These are phyloP conservation scores for Penicillium sp. DNA, from an alignment of 2,329 filamentous ascomycete species.

Conservation along the genomic window DNA sequence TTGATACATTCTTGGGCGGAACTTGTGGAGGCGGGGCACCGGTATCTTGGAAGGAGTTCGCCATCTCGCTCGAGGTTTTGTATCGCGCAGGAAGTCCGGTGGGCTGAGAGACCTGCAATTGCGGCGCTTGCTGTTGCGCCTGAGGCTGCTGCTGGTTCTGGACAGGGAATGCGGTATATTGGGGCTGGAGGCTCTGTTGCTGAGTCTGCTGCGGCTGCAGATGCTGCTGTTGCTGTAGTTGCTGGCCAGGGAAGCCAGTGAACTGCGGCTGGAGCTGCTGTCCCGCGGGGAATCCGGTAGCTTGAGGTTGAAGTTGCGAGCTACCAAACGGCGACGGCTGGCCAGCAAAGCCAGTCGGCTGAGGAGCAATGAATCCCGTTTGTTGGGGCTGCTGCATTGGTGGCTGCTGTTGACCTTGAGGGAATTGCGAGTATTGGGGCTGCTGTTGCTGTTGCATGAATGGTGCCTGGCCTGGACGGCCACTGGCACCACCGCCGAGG, in stretches of 20 bases:
- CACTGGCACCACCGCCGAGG: constrained; percentile 74
- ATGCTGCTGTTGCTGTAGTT: constrained; percentile 33
- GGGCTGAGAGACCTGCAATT: constrained; percentile 46
- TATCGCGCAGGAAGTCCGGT: constrained; percentile 54
- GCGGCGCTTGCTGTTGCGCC: constrained; percentile 20
- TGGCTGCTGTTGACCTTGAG: constrained; percentile 49
- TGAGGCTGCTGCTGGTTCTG: constrained; percentile 37
- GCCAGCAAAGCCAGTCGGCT: constrained; percentile 57
- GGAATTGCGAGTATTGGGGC: constrained; percentile 42
- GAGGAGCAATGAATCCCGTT: constrained; percentile 56
- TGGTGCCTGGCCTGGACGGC: constrained; percentile 66
- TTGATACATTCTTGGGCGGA: constrained; percentile 64
- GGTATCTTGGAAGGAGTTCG: constrained; percentile 59
- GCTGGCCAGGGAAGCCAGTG: constrained; percentile 49
- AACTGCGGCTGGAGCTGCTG: constrained; percentile 51
- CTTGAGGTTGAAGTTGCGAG: constrained; percentile 63
- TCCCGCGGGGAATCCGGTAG: constrained; percentile 62
- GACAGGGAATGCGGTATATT: constrained; percentile 60
- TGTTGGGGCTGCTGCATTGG: constrained; percentile 53
- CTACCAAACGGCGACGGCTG: constrained; percentile 57
- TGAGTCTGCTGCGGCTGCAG: constrained; percentile 44
- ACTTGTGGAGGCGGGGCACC: constrained; percentile 56
- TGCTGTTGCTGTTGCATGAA: constrained; percentile 50
- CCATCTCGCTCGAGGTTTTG: constrained; percentile 65
- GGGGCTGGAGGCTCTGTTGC: constrained; percentile 51